Evolutionary conservation across 306 rosid genomes (phyloP).

Genomic region (peach (Prunus persica)): Prunus_persica_NCBIv2 NC_034009.1:24776501-24777000

Average conservation of each 20-base stretch:
- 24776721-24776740: conserved; percentile 13
- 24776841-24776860: neutral
- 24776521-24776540: conserved; percentile 71
- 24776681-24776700: conserved; percentile 94
- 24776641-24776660: conserved; percentile 16
- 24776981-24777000: neutral
- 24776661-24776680: conserved; percentile 75
- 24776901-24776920: conserved; percentile 1
- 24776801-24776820: neutral
- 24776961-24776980: conserved; percentile 19
- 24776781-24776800: conserved; percentile 4
- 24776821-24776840: neutral
- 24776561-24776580: conserved; percentile 95
- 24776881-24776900: neutral
- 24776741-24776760: conserved; percentile 9
- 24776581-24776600: conserved; percentile 49
- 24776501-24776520: conserved; percentile 84
- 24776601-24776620: conserved; percentile 19
- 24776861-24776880: neutral
- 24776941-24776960: neutral
- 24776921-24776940: neutral
- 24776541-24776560: conserved; percentile 84
- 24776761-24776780: conserved; percentile 10
- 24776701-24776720: conserved; percentile 92
- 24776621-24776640: conserved; percentile 17